Percentiles rank a stretch among this genome's conserved stretches.
These are phyloP conservation scores for Suillus cothurnatus DNA, from an alignment of 768 basidiomycete species.

Conservation along the genomic window DNA sequence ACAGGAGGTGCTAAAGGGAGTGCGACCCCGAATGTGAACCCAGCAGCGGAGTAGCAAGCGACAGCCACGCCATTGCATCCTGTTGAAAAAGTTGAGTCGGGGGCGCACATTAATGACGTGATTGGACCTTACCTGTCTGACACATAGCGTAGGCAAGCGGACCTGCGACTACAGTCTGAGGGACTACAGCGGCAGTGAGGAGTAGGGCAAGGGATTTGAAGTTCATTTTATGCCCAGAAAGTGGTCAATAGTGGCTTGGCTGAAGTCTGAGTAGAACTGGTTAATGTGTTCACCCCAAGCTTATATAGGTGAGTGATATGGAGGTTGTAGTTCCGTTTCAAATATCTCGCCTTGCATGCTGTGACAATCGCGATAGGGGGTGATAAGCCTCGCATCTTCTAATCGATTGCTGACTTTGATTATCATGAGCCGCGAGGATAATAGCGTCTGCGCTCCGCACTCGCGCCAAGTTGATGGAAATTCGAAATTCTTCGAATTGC, in stretches of 20 bases:
- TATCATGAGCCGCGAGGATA: background rate
- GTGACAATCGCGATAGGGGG: too few relatives aligned
- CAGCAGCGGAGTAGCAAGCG: constrained; percentile 27
- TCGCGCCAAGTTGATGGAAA: background rate
- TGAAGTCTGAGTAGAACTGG: background rate
- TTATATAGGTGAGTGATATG: background rate
- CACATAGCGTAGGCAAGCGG: constrained; percentile 23
- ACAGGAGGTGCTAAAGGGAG: constrained; percentile 22
- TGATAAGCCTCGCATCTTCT: too few relatives aligned
- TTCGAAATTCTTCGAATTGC: background rate
- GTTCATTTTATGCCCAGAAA: constrained; percentile 24
- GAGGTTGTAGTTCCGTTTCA: background rate
- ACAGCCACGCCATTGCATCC: constrained; percentile 27
- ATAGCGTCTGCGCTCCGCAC: background rate
- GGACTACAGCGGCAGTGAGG: constrained; percentile 12
- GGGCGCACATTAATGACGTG: background rate
- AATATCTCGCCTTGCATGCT: background rate
- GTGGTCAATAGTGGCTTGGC: background rate
- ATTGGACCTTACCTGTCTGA: constrained; percentile 24
- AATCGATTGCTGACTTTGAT: background rate
- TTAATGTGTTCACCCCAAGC: background rate
- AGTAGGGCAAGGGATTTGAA: constrained; percentile 23
- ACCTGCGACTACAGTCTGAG: constrained; percentile 20
- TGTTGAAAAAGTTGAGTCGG: background rate
- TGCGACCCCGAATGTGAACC: constrained; percentile 26